Conservation (phyloP, 2,329 filamentous ascomycete species). For the Diaporthe sp. region DNA sequence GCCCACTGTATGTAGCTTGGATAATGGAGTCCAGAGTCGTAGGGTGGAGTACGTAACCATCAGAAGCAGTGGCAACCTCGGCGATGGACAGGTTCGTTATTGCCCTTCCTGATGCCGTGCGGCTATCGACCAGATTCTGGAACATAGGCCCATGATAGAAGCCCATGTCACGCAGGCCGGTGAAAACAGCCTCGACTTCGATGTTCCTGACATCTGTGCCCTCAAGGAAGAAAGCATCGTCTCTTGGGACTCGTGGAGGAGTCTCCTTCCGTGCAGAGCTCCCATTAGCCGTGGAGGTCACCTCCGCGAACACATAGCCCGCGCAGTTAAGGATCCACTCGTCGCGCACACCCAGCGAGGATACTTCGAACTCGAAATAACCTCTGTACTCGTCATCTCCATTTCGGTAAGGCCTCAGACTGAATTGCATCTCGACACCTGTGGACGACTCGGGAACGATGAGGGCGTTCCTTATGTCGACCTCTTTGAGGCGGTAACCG, state of each 20-base stretch:
- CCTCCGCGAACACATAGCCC: constrained; percentile 50
- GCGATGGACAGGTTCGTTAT: too few relatives aligned
- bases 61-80: constrained; percentile 3
- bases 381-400: background rate
- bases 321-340: constrained; percentile 45
- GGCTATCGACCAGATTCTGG: constrained; percentile 42
- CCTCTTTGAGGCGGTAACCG: background rate
- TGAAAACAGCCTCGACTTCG: constrained; percentile 35
- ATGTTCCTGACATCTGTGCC: constrained; percentile 8
- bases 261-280: too few relatives aligned
- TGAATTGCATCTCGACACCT: constrained; percentile 8
- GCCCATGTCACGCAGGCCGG: constrained; percentile 27
- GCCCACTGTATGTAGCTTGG: constrained; percentile 37
- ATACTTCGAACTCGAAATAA: constrained; percentile 27
- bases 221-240: background rate
- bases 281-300: background rate
- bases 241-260: background rate
- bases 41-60: constrained; percentile 44
- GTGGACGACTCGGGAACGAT: background rate
- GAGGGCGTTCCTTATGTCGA: background rate
- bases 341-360: background rate
- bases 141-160: constrained; percentile 45
- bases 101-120: background rate
- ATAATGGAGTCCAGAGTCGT: constrained; percentile 47
- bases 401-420: constrained; percentile 3